Percentiles rank a stretch among this genome's conserved stretches.
Conservation (phyloP, 371 early-diverging fungal species). For the Mortierella sp. region DNA sequence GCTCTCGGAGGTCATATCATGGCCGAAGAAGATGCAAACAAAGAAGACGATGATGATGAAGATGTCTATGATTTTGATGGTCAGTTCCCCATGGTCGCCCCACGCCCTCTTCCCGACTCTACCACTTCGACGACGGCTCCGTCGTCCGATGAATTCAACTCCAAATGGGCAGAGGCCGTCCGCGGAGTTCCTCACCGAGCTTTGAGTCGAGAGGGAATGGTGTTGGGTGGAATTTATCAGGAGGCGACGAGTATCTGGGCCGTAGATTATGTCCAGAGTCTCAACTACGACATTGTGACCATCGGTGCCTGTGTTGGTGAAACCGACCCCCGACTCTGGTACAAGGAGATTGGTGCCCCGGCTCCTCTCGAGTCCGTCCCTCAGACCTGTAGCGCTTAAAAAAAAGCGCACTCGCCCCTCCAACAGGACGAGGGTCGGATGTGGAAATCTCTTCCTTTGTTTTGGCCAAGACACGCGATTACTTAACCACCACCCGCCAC, state of each 20-base stretch:
- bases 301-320: slow-evolving; percentile 1
- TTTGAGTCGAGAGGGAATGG: background rate
- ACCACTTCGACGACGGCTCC: slow-evolving; percentile 5
- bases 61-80: background rate
- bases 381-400: background rate
- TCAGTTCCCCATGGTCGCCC: background rate
- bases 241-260: background rate
- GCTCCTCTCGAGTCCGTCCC: background rate
- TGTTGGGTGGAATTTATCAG: background rate
- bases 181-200: background rate
- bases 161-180: background rate
- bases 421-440: no score
- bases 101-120: slow-evolving; percentile 6
- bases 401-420: no score
- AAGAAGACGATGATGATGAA: background rate
- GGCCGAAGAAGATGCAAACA: background rate
- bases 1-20: background rate
- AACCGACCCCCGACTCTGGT: slow-evolving; percentile 2
- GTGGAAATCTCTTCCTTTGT: no score
- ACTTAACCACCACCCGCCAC: no score
- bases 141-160: background rate
- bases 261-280: background rate
- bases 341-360: slow-evolving; percentile 7
- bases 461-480: no score
- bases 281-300: background rate